Conservation (phyloP, 2,329 filamentous ascomycete genomes). For the Fusarium robinianum region DNA sequence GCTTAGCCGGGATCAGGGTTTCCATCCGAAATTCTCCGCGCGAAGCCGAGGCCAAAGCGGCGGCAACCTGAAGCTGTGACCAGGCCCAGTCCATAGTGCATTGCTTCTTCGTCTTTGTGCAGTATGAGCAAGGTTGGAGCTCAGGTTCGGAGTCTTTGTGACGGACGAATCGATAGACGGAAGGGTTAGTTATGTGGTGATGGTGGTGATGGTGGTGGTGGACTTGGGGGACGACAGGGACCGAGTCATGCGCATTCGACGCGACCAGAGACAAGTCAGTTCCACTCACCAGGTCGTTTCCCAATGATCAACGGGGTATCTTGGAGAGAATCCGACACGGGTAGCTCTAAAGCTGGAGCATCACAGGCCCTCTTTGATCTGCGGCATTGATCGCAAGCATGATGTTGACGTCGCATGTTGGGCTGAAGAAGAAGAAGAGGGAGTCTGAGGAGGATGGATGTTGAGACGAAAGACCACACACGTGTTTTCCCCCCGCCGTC, state of each 20-base stretch:
- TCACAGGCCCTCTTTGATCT: slow-evolving; percentile 34
- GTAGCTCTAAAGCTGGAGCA: slow-evolving; percentile 23
- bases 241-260: background rate
- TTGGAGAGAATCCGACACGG: slow-evolving; percentile 7
- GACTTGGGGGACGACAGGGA: background rate
- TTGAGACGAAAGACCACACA: background rate
- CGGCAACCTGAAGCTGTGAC: slow-evolving; percentile 15
- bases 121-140: slow-evolving; percentile 12
- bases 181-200: too few relatives aligned
- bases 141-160: slow-evolving; percentile 9
- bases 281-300: slow-evolving; percentile 21
- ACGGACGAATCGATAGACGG: too few relatives aligned
- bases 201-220: too few relatives aligned
- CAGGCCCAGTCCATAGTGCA: slow-evolving; percentile 18
- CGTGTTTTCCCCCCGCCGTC: background rate
- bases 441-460: background rate
- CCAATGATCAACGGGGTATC: slow-evolving; percentile 5
- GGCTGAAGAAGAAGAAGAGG: background rate
- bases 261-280: background rate
- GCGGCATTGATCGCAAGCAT: slow-evolving; percentile 34
- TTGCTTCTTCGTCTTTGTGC: slow-evolving; percentile 13
- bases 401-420: slow-evolving; percentile 32
- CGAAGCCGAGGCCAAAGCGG: slow-evolving; percentile 14
- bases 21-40: background rate
- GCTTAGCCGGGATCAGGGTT: slow-evolving; percentile 7